Evolutionary conservation across 176 grass and related monocot genomes (phyloP), one percentile per base, ranked within the genome.

Genomic region (Cenchrus americanus): DNA sequence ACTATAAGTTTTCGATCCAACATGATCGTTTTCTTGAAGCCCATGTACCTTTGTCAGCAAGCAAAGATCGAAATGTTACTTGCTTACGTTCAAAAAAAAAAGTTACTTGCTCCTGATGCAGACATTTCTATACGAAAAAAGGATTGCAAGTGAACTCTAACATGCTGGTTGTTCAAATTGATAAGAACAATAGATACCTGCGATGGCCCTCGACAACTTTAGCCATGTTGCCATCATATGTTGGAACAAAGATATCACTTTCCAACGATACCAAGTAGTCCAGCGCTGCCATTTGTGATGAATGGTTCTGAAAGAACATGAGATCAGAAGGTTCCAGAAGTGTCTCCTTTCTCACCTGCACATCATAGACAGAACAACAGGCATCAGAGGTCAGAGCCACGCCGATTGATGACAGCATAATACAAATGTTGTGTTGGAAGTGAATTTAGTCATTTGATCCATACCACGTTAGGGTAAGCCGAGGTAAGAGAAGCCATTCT

Each of bases 191-290:
- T 32, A 52, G 24, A 88, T 60, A 95, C 90, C 96, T 98, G 44
- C 93, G 84, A 88, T 95, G 96, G 40, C 95, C 95, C 83, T 98
- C 95, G 2, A 95, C 95, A 74, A 98, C 89, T 90, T 92, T 94
- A 47, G 93, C 96, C 96, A 99, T 99, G 84, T 99, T 99, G 41
- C 96, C 93, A 68, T 96, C 93, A 52, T 99, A 96, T 44, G 93
- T 96, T 14, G 96, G 91, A 84, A 99, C 86, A 83, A 99, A 99
- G 44, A 99, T 90, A 72, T 99, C 93, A 73, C 96, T 96, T 62
- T 93, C 89, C 75, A 99, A 72, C 34, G 96, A 99, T 57, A 99
- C 93, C 52, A 99, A 87, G 77, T 99, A 99, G 83, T 99, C 96
- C 57, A 99, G 83, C 8, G 96, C 96, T 14, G 96, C 93, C 96